Conservation (phyloP, 129 eudicot species). For the Flaveria bidentis region DNA sequence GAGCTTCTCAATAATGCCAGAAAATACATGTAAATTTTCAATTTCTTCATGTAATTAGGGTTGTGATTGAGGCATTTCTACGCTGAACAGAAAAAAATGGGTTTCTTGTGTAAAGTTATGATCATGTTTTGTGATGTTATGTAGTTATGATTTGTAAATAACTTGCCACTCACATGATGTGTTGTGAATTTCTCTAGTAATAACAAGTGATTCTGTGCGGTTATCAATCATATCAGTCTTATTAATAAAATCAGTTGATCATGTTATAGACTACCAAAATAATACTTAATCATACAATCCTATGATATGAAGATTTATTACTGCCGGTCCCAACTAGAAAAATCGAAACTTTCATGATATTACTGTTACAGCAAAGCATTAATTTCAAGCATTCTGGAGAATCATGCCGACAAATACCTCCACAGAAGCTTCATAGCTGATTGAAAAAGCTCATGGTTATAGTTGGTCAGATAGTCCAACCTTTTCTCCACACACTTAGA, state of each 20-base stretch:
- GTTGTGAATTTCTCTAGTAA: conserved; percentile 15
- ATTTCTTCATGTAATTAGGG: conserved; percentile 19
- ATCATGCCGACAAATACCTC: too few species aligned
- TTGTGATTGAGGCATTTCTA: conserved; percentile 33
- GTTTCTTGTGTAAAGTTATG: conserved; percentile 47
- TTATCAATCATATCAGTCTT: neutral
- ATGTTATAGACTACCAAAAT: neutral
- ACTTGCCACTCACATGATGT: conserved; percentile 17
- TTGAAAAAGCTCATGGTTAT: neutral
- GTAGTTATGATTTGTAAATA: conserved; percentile 27
- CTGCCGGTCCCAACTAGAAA: conserved; percentile 7
- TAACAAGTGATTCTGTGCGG: conserved; percentile 18
- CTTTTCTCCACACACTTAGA: neutral
- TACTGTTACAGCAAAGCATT: neutral
- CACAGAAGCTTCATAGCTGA: conserved; percentile 48
- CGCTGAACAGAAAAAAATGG: neutral
- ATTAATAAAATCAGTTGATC: neutral
- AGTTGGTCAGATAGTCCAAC: neutral
- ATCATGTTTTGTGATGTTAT: neutral
- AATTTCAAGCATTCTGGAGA: too few species aligned
- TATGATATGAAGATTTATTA: neutral
- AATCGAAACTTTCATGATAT: conserved; percentile 1
- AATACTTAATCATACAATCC: conserved; percentile 15
- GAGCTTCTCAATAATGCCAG: conserved; percentile 18
- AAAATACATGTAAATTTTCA: conserved; percentile 36